A percentile compares a stretch with the other conserved stretches of the same genome.
phyloP scores from a whole-genome alignment of 192 early-diverging fungal species.

The Podila verticillata region DNA sequence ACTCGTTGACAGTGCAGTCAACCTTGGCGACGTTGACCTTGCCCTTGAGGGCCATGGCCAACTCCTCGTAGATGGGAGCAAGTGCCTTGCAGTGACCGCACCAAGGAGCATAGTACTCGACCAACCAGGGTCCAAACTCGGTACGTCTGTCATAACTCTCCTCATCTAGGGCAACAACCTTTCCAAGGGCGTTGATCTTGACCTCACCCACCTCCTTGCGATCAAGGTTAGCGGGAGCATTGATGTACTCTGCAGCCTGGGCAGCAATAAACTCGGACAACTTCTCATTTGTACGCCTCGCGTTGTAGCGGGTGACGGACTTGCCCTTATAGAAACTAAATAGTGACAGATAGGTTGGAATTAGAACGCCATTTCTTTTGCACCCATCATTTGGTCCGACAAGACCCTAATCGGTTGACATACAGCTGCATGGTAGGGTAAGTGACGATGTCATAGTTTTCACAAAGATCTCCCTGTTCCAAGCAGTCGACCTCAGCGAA shows the following conservation, averaged over 20 bases:
- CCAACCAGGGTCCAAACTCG: conserved; percentile 79
- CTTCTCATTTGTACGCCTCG: conserved; percentile 3
- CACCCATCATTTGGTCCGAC: background rate
- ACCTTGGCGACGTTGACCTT: conserved; percentile 86
- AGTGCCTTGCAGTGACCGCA: conserved; percentile 89
- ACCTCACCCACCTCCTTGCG: conserved; percentile 19
- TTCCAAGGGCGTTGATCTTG: conserved; percentile 62
- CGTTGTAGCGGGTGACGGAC: conserved; percentile 17
- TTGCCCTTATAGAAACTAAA: conserved; percentile 43
- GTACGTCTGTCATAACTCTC: conserved; percentile 66
- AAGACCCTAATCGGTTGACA: background rate
- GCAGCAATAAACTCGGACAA: conserved; percentile 18
- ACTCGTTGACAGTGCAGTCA: conserved; percentile 78
- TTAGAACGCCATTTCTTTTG: background rate
- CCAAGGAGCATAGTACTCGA: conserved; percentile 93
- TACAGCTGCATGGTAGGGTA: conserved; percentile 48
- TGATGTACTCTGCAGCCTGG: conserved; percentile 24
- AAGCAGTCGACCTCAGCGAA: conserved; percentile 79
- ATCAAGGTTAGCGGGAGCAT: conserved; percentile 10
- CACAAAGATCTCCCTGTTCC: conserved; percentile 34
- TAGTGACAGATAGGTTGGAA: no score
- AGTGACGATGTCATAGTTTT: conserved; percentile 33
- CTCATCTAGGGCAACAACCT: conserved; percentile 59
- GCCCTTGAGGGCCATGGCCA: conserved; percentile 70
- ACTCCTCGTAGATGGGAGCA: conserved; percentile 79